Evolutionary conservation across 768 basidiomycete genomes (phyloP), one percentile per base, ranked within the genome.

Genomic region (Bullera alba): DNA sequence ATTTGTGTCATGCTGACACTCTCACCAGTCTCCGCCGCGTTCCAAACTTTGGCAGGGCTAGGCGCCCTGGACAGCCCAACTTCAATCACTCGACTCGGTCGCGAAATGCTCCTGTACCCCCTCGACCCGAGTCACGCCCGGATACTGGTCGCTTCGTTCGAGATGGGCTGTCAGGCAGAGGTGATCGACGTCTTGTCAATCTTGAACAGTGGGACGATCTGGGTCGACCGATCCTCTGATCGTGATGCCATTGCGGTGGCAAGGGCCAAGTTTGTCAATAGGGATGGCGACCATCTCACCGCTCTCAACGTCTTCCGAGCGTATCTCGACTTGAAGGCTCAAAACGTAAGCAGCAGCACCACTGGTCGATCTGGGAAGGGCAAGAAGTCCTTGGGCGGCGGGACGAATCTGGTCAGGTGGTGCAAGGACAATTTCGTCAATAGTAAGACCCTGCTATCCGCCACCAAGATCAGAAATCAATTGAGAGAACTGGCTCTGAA

Each of bases 281-380:
- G 82, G 0, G 79, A 82, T 27, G 93, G 95, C 4, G 95, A 99
- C 71, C 95, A 99, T 71, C 76, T 92, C 56, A 92, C 87, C 19
- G 78, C 86, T 48, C 79, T 96, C 56, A 92, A 92, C 60, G 83
- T 83, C n/a, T 76, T 92, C 22, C 79, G 81, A 8, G 81, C 87
- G 17, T 96, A 87, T 68, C 79, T 83, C 51, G 86, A 88, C 32
- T 35, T 72, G 3, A 44, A 46, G 34, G 50, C 45, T 6, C 34
- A 46, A 23, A 17, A 22, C 8, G 29, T n/a, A 37, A n/a, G n/a
- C n/a, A n/a, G n/a, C n/a, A n/a, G n/a, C n/a, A n/a, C n/a, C n/a
- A n/a, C 43, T 50, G 25, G 42, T 21, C 30, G 36, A 12, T 37
- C 48, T 26, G 41, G 42, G 16, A 46, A 53, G 14, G 49, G 44